phyloP scores from a whole-genome alignment of 306 rosid genomes.

The Dicorynia guianensis region DNA sequence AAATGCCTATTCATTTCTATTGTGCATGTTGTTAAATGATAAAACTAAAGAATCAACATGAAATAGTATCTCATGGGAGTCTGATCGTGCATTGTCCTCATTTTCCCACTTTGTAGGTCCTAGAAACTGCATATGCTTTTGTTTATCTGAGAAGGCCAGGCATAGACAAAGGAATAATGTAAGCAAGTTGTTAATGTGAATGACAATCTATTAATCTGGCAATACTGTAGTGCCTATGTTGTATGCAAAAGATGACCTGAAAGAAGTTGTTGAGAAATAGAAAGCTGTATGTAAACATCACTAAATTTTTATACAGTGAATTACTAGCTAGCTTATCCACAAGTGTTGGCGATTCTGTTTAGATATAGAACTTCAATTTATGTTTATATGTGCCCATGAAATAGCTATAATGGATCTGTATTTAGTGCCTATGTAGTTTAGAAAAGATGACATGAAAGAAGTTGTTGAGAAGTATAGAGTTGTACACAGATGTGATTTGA shows the following conservation, averaged over 20 bases:
- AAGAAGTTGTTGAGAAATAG: too few species aligned
- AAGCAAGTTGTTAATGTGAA: neutral
- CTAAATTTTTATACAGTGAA: too few species aligned
- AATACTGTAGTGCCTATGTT: too few species aligned
- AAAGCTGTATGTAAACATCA: too few species aligned
- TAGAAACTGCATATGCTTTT: slow-evolving; percentile 9
- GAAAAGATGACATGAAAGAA: too few species aligned
- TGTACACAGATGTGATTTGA: too few species aligned
- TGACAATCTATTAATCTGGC: neutral
- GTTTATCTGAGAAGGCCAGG: slow-evolving; percentile 5
- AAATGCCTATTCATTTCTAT: neutral
- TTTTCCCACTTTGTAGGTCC: neutral
- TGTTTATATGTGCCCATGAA: neutral
- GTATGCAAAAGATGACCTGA: too few species aligned
- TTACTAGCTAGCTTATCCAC: neutral
- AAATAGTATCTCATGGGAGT: neutral
- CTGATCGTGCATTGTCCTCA: neutral
- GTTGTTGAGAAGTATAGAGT: too few species aligned
- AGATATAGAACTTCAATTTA: neutral
- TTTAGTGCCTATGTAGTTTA: too few species aligned
- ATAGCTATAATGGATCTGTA: neutral
- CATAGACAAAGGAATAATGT: slow-evolving; percentile 8
- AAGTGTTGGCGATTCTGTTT: neutral
- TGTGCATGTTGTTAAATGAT: slow-evolving; percentile 11
- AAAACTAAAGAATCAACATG: neutral